Percentiles rank a stretch among this genome's conserved stretches.
phyloP scores from a whole-genome alignment of 2,329 filamentous ascomycete species.

The Xylaria sp. region DNA sequence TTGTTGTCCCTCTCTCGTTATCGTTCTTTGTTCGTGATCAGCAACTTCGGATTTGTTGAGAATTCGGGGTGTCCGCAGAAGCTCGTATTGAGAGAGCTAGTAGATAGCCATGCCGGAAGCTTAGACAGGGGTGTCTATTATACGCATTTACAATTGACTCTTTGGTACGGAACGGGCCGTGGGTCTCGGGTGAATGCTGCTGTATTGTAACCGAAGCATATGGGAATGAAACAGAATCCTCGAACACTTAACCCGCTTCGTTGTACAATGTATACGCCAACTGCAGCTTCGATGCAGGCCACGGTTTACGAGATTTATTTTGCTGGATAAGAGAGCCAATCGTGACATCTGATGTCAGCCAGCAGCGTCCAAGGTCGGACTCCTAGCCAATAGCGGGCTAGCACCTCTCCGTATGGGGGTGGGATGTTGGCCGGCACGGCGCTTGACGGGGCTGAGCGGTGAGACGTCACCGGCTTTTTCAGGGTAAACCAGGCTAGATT shows the following conservation, averaged over 20 bases:
- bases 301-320: conserved; percentile 9
- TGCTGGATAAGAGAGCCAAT: conserved; percentile 13
- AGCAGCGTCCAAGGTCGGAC: conserved; percentile 4
- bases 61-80: conserved; percentile 14
- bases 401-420: conserved; percentile 17
- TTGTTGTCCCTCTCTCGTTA: not conserved
- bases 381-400: conserved; percentile 27
- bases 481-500: conserved; percentile 15
- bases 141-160: conserved; percentile 5
- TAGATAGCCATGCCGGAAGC: not conserved
- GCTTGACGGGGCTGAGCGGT: conserved; percentile 36
- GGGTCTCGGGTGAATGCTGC: conserved; percentile 31
- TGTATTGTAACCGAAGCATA: not conserved
- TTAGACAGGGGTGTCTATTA: conserved; percentile 16
- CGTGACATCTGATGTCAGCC: conserved; percentile 27
- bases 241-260: not conserved
- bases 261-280: not conserved
- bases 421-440: conserved; percentile 8
- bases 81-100: conserved; percentile 27
- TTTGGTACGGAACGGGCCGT: conserved; percentile 25
- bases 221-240: conserved; percentile 2
- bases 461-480: conserved; percentile 33
- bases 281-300: conserved; percentile 17
- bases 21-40: conserved; percentile 10
- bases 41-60: conserved; percentile 1